A percentile compares a stretch with the other conserved stretches of the same genome.
These are phyloP conservation scores for Calonectria ilicicola DNA, from an alignment of 2,329 filamentous ascomycete genomes.

Conservation along the genomic window DNA sequence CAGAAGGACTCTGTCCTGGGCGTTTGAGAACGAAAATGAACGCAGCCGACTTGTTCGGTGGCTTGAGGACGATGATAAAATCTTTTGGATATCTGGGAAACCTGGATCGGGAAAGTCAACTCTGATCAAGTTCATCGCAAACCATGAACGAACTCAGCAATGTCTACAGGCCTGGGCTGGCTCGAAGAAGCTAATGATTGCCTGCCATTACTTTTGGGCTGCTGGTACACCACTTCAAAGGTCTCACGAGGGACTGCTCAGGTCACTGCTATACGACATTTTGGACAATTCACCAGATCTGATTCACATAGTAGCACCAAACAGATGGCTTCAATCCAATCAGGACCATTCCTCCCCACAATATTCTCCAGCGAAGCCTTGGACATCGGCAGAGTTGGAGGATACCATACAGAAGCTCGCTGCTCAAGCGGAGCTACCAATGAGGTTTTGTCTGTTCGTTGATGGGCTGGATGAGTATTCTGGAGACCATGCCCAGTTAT, in stretches of 20 bases:
- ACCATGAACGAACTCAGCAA: background rate
- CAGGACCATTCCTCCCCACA: background rate
- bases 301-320: background rate
- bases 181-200: constrained; percentile 3
- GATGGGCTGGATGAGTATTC: constrained; percentile 35
- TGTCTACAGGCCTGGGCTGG: background rate
- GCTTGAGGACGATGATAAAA: constrained; percentile 25
- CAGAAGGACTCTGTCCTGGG: background rate
- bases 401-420: background rate
- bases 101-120: constrained; percentile 45
- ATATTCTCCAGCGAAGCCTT: background rate
- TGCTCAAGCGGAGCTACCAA: background rate
- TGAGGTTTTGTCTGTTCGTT: constrained; percentile 31
- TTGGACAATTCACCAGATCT: constrained; percentile 10
- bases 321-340: constrained; percentile 6
- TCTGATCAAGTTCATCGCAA: constrained; percentile 22
- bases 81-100: constrained; percentile 49
- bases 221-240: constrained; percentile 26
- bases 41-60: constrained; percentile 22
- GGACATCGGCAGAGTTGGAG: constrained; percentile 14
- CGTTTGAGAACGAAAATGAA: constrained; percentile 24
- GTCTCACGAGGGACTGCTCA: constrained; percentile 16
- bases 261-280: constrained; percentile 28
- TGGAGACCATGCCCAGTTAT: constrained; percentile 23
- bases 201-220: constrained; percentile 29